Evolutionary conservation across 345 rosid species (phyloP), one percentile per base, ranked within the genome.

Genomic region (Eucalyptus victrix): DNA sequence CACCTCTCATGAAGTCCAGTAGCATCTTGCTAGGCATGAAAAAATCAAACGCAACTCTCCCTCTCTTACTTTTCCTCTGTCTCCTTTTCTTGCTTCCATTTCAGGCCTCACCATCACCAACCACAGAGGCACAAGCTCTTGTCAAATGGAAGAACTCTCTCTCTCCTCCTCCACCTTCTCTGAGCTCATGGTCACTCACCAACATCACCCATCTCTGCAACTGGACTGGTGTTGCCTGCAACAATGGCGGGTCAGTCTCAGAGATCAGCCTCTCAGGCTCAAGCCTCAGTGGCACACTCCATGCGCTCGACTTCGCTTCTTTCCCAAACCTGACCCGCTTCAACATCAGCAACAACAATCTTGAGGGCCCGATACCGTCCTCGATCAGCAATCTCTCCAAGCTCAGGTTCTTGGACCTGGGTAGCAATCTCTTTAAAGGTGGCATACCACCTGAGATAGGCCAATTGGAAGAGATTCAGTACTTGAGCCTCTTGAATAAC

Each of bases 161-260:
- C 6, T 1, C 67, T 58, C 72, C 92, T 90, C 67, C 92, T 12
- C 92, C 93, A 23, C 49, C 93, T 90, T 86, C 90, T 87, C 93
- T 95, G 15, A 49, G 54, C 76, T 94, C 98, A 45, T 96, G 98
- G 98, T 93, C 97, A n/a, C 86, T 87, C 50, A 12, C 93, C 90
- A 93, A 94, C 90, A 49, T 93, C 92, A 62, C 50, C 91, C 92
- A 80, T 83, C 94, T 94, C 92, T 96, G 98, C 95, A 95, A 92
- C 92, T 96, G 98, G 98, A 90, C 92, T 49, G 93, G 91, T 53
- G 89, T 95, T 85, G 51, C 87, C 90, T 96, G 97, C 88, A 89
- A 90, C 87, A 18, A 87, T 30, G 34, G 90, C 18, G 51, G 87
- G 56, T 56, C 89, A 2, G 93, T 95, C 72, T 91, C 94, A 4